Evolutionary conservation across 2,329 filamentous ascomycete species (phyloP), one percentile per base, ranked within the genome.

Genomic region (Xylariaceae sp.): DNA sequence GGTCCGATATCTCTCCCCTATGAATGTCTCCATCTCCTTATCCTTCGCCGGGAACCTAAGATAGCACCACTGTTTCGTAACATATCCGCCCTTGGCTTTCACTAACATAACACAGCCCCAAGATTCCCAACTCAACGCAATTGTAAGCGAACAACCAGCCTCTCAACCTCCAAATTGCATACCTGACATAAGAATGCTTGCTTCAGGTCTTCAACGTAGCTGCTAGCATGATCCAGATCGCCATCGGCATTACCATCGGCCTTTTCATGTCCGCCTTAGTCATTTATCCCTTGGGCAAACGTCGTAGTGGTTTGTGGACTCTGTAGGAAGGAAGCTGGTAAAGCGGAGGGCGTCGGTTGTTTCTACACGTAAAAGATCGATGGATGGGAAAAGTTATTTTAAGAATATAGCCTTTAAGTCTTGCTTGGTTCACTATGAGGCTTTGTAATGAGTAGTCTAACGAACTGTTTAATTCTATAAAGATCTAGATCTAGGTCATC

Each of bases 211-310:
- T 85, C 58, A 80, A 78, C 7, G 80, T 86, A 3, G 71, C 84
- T 23, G 76, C 82, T 40, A 82, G 79, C 56, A 83, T 86, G 51
- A 80, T 87, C 19, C 82, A 87, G 66, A 80, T 86, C 1, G 81
- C 83, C 5, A 84, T 86, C 52, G 82, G 83, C 37, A 83, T 86
- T 56, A 84, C 82, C n/a, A 83, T 86, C 2, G 84, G 84, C 12
- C 64, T 87, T 21, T 84, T 82, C 56, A 73, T 85, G 65, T 83
- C 81, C 51, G 81, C 81, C 6, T 65, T 84, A 44, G 74, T 84
- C 52, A 77, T 84, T 14, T 84, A 84, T 64, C 81, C 81, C 0
- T 69, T 84, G 32, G 82, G 83, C 12, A 86, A 86, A 72, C 75
- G 80, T 60, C 75, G 83, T 53, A 85, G 82, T 60, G 82, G 81